phyloP scores from a whole-genome alignment of 73 alveolate species.

The Tetrahymena borealis region DNA sequence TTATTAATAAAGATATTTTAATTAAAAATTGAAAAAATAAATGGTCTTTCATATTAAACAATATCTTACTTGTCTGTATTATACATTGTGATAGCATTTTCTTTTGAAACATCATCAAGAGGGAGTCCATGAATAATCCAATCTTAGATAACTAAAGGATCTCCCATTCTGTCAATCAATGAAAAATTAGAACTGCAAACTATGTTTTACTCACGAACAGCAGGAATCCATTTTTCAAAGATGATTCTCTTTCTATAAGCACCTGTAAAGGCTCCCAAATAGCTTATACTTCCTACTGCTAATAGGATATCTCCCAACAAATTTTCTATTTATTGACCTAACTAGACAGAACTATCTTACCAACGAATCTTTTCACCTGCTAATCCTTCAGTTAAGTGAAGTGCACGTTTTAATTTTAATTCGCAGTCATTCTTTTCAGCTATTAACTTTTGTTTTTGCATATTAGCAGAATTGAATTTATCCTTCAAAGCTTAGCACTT shows the following conservation, averaged over 20 bases:
- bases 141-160: slow-evolving; percentile 70
- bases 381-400: slow-evolving; percentile 69
- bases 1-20: neutral
- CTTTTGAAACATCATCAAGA: slow-evolving; percentile 81
- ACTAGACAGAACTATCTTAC: slow-evolving; percentile 71
- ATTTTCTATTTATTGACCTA: slow-evolving; percentile 71
- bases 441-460: slow-evolving; percentile 68
- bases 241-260: slow-evolving; percentile 70
- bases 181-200: slow-evolving; percentile 71
- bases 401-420: slow-evolving; percentile 83
- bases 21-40: neutral
- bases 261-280: slow-evolving; percentile 88
- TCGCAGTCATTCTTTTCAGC: slow-evolving; percentile 72
- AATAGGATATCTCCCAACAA: slow-evolving; percentile 84
- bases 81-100: slow-evolving; percentile 85
- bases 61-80: slow-evolving; percentile 52
- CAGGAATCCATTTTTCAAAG: slow-evolving; percentile 68
- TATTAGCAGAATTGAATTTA: slow-evolving; percentile 79
- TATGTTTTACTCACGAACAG: slow-evolving; percentile 54
- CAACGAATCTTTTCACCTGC: slow-evolving; percentile 86
- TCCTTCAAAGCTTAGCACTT: slow-evolving; percentile 76
- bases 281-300: slow-evolving; percentile 84
- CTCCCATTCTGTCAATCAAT: slow-evolving; percentile 67
- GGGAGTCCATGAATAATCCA: slow-evolving; percentile 93
- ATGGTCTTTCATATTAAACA: no score